Conservation (phyloP, 2,329 filamentous ascomycete genomes). For the Gnomoniopsis smithogilvyi region DNA sequence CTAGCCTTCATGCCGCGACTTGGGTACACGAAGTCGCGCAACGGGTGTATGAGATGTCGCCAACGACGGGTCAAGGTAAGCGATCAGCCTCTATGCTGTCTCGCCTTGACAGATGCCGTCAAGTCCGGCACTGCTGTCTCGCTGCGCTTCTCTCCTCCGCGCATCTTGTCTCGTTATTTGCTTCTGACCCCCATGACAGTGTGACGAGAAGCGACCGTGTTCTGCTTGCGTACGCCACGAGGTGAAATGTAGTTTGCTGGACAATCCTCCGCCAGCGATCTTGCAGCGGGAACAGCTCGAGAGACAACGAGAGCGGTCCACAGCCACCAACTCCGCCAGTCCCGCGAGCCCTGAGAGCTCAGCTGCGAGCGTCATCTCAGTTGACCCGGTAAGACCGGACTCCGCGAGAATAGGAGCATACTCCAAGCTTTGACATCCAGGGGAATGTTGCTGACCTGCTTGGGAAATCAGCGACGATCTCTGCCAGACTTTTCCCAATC, state of each 20-base stretch:
- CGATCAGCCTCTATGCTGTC: neutral
- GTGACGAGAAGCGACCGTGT: conserved; percentile 22
- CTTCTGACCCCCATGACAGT: conserved; percentile 13
- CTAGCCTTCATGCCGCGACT: conserved; percentile 20
- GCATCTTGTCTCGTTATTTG: neutral
- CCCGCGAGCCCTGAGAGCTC: conserved; percentile 23
- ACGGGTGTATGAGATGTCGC: conserved; percentile 20
- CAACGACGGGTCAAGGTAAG: conserved; percentile 22
- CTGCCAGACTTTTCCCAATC: conserved; percentile 8
- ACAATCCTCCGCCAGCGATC: conserved; percentile 4
- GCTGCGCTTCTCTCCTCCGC: neutral
- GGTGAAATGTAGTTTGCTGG: conserved; percentile 20
- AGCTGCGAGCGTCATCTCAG: conserved; percentile 23
- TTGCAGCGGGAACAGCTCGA: conserved; percentile 1
- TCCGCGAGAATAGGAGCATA: neutral
- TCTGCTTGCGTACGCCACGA: conserved; percentile 21
- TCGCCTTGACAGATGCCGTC: neutral
- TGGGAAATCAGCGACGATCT: conserved; percentile 6
- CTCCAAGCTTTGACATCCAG: neutral
- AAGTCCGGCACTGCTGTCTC: neutral
- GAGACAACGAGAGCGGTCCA: neutral
- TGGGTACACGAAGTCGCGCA: conserved; percentile 22
- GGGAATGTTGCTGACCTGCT: conserved; percentile 1
- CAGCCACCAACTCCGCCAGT: neutral
- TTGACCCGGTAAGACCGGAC: conserved; percentile 11